These are phyloP conservation scores for Babesia sp. DNA, from an alignment of 169 alveolate species.

Conservation along the genomic window DNA sequence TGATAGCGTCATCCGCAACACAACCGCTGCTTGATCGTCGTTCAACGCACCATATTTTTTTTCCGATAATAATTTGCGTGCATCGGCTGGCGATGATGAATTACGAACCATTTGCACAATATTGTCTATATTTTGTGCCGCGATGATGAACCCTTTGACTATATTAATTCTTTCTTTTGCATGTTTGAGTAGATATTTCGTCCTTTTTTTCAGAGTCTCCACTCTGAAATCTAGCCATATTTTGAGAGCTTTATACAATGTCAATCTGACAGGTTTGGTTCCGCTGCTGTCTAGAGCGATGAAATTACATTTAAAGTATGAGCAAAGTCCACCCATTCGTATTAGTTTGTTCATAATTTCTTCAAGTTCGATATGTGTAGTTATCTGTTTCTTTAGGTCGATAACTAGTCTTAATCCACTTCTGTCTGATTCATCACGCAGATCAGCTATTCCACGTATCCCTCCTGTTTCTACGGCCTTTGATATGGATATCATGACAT, in stretches of 20 bases:
- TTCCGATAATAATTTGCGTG: neutral
- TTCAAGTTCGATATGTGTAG: constrained; percentile 54
- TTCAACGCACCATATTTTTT: constrained; percentile 37
- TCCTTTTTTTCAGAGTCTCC: constrained; percentile 20
- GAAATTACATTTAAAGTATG: constrained; percentile 65
- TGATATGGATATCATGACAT: constrained; percentile 42
- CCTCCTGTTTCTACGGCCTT: constrained; percentile 50
- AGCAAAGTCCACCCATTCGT: constrained; percentile 30
- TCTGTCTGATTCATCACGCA: constrained; percentile 65
- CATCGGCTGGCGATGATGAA: constrained; percentile 24
- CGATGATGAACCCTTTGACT: constrained; percentile 36
- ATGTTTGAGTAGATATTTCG: constrained; percentile 3
- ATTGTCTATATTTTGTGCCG: constrained; percentile 23
- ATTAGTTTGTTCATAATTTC: constrained; percentile 51
- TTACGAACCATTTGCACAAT: constrained; percentile 42
- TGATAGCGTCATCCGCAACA: constrained; percentile 55
- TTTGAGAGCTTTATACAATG: constrained; percentile 30
- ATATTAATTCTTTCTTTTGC: constrained; percentile 37
- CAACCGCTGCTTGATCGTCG: constrained; percentile 39
- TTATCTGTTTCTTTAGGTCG: constrained; percentile 60
- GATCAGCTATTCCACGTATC: constrained; percentile 48
- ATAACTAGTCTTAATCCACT: constrained; percentile 55
- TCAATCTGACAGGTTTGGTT: constrained; percentile 49
- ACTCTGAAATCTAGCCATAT: constrained; percentile 67
- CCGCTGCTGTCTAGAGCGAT: constrained; percentile 62